Evolutionary conservation across 2,329 filamentous ascomycete genomes (phyloP).

Genomic region (Kalmusia sp.): DNA sequence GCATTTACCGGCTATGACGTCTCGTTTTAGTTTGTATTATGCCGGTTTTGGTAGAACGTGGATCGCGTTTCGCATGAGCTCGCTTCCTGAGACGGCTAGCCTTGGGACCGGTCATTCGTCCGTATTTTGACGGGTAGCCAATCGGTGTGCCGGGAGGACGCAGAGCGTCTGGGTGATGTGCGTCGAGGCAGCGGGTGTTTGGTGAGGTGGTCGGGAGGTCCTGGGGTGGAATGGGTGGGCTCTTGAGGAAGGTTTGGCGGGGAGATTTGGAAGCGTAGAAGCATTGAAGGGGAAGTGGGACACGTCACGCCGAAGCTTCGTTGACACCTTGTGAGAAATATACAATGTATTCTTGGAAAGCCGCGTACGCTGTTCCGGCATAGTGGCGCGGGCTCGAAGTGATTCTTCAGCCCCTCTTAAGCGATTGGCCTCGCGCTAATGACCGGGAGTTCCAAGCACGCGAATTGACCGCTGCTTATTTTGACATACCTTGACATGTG

Average conservation of each 20-base stretch:
- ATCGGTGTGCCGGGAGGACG: background rate
- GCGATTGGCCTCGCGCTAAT: no score
- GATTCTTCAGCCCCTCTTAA: no score
- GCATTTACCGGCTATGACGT: slow-evolving; percentile 5
- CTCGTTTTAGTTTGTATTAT: slow-evolving; percentile 9
- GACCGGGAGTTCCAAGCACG: no score
- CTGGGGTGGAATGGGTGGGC: background rate
- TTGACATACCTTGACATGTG: no score
- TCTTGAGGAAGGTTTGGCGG: background rate
- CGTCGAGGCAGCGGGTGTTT: slow-evolving; percentile 2
- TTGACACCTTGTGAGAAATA: no score
- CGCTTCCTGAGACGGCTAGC: slow-evolving; percentile 14
- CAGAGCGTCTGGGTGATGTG: background rate
- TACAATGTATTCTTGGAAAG: no score
- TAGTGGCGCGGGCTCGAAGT: no score
- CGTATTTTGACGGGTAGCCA: background rate
- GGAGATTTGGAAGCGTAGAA: background rate
- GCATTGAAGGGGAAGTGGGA: no score
- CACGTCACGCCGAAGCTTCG: no score
- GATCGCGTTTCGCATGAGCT: slow-evolving; percentile 10
- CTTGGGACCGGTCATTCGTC: background rate
- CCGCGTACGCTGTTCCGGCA: no score
- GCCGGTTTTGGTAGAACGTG: slow-evolving; percentile 12
- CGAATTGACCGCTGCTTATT: no score
- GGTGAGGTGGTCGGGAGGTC: background rate